A percentile compares a stretch with the other conserved stretches of the same genome.
phyloP scores from a whole-genome alignment of 1,284 basidiomycete genomes.

The Cryptococcus wingfieldii region DNA sequence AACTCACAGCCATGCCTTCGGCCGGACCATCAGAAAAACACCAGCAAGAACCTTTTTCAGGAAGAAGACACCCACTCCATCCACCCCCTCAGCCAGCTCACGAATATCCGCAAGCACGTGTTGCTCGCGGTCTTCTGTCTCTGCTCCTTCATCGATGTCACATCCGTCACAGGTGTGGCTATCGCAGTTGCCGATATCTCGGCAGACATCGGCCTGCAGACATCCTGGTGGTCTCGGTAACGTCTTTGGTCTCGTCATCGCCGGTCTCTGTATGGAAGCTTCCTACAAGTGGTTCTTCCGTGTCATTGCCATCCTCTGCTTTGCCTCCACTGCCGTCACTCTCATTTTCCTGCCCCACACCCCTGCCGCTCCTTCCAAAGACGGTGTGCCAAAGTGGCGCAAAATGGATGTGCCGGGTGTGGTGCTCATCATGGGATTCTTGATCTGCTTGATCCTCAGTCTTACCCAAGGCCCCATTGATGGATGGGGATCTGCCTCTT shows the following conservation, averaged over 20 bases:
- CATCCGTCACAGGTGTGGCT: too few species aligned
- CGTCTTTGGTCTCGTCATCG: slow-evolving; percentile 28
- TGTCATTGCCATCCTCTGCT: slow-evolving; percentile 23
- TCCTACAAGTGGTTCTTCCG: slow-evolving; percentile 37
- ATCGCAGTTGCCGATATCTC: too few species aligned
- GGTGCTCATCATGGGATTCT: slow-evolving; percentile 26
- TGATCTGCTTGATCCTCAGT: slow-evolving; percentile 39
- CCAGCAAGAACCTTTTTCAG: too few species aligned
- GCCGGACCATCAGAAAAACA: too few species aligned
- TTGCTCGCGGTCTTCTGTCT: too few species aligned
- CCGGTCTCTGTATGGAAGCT: slow-evolving; percentile 27
- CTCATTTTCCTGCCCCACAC: slow-evolving; percentile 8
- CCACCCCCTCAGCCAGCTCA: too few species aligned
- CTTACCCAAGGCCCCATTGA: slow-evolving; percentile 37
- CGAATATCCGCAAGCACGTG: too few species aligned
- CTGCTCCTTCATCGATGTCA: too few species aligned
- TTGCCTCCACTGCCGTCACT: not conserved
- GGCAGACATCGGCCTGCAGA: too few species aligned
- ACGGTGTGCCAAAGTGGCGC: slow-evolving; percentile 23
- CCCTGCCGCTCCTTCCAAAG: not conserved
- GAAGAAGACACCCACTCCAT: too few species aligned
- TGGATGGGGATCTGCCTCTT: slow-evolving; percentile 34
- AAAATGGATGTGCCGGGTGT: slow-evolving; percentile 41
- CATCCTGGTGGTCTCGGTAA: slow-evolving; percentile 24
- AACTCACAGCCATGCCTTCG: too few species aligned